phyloP scores from a whole-genome alignment of 192 early-diverging fungal species.

The Rhizophagus sp. region DNA sequence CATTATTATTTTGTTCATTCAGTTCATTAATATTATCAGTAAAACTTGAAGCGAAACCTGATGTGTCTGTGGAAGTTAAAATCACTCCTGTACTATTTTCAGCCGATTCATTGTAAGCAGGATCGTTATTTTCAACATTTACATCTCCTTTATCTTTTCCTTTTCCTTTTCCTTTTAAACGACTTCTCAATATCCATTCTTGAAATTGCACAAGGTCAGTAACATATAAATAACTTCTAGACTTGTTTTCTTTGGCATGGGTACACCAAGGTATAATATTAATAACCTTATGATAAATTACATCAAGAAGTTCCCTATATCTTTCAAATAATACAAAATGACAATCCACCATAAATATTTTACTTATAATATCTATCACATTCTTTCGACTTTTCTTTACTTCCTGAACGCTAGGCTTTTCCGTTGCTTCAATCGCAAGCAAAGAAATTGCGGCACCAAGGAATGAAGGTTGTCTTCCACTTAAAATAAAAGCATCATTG shows the following conservation, averaged over 20 bases:
- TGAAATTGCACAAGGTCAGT: constrained; percentile 10
- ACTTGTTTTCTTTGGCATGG: not conserved
- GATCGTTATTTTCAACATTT: not conserved
- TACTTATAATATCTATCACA: not conserved
- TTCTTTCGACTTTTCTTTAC: not conserved
- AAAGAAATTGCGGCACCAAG: constrained; percentile 12
- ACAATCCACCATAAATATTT: not conserved
- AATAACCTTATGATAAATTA: constrained; percentile 1
- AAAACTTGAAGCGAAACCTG: not conserved
- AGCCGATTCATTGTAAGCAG: not conserved
- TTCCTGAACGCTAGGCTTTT: constrained; percentile 11
- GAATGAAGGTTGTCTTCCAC: constrained; percentile 6
- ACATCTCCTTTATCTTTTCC: not conserved
- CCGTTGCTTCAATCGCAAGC: constrained; percentile 13
- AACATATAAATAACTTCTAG: constrained; percentile 6
- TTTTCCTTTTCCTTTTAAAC: not conserved
- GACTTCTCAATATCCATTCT: not conserved
- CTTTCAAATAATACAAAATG: not conserved
- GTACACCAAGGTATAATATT: not conserved
- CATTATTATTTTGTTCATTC: not conserved
- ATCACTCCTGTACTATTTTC: not conserved
- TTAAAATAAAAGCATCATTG: not conserved
- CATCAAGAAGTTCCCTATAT: constrained; percentile 2
- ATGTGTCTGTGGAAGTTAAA: not conserved
- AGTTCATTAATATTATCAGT: not conserved